Conservation (phyloP, 257 asterid genomes). For the Solanum megistacrolobum region DNA sequence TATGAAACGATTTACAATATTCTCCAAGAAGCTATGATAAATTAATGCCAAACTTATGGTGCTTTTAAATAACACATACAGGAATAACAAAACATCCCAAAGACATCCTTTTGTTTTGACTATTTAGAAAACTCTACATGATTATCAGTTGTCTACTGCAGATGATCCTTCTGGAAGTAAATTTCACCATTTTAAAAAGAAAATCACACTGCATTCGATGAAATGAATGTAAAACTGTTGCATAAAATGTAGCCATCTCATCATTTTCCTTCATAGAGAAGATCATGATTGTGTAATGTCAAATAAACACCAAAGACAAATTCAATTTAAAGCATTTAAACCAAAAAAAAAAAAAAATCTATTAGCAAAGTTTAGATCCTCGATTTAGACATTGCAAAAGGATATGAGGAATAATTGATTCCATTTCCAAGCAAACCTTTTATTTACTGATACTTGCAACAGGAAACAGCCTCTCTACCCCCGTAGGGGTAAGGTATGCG, state of each 20-base stretch:
- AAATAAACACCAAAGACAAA: neutral
- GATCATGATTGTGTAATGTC: neutral
- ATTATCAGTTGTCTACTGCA: neutral
- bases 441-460: neutral
- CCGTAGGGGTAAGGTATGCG: neutral
- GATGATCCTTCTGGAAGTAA: neutral
- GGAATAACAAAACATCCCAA: neutral
- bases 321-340: neutral
- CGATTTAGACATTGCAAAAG: neutral
- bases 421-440: neutral
- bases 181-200: neutral
- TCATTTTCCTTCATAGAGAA: neutral
- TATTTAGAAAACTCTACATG: neutral
- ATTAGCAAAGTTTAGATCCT: neutral
- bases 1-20: constrained; percentile 29
- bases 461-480: neutral
- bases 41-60: neutral
- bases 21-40: constrained; percentile 4
- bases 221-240: neutral
- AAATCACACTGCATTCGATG: neutral
- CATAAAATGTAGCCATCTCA: neutral
- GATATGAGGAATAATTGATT: neutral
- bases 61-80: neutral
- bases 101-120: neutral
- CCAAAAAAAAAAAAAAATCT: neutral